phyloP scores from a whole-genome alignment of 1,284 basidiomycete genomes.

The Ceratobasidium sp. region DNA sequence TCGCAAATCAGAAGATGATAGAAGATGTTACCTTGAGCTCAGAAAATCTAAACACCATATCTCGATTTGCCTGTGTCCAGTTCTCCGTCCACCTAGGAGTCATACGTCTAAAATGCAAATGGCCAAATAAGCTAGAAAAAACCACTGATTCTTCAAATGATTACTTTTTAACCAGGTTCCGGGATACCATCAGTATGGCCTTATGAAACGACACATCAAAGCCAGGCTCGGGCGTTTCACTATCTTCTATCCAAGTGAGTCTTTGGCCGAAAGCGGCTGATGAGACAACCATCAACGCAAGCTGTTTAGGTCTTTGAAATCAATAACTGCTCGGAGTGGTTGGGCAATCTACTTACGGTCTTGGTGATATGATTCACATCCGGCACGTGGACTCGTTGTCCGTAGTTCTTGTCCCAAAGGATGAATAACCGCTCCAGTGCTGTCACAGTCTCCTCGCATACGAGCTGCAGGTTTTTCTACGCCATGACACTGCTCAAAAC shows the following conservation, averaged over 20 bases:
- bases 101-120: no score
- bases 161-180: no score
- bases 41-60: constrained; percentile 5
- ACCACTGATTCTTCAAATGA: no score
- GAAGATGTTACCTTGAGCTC: constrained; percentile 11
- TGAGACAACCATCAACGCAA: constrained; percentile 31
- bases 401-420: not conserved
- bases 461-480: constrained; percentile 35
- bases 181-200: constrained; percentile 7
- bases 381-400: not conserved
- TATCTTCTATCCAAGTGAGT: constrained; percentile 10
- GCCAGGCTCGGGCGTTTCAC: not conserved
- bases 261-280: constrained; percentile 25
- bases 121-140: no score
- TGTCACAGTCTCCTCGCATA: constrained; percentile 24
- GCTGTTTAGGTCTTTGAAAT: not conserved
- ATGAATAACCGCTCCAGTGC: constrained; percentile 3
- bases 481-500: no score
- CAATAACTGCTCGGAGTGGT: not conserved
- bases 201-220: constrained; percentile 16
- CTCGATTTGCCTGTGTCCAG: not conserved
- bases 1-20: not conserved
- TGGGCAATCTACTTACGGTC: not conserved
- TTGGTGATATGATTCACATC: constrained; percentile 1
- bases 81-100: not conserved